Evolutionary conservation across 2,329 filamentous ascomycete genomes (phyloP), one percentile per base, ranked within the genome.

Genomic region (Pseudogymnoascus sp.): DNA sequence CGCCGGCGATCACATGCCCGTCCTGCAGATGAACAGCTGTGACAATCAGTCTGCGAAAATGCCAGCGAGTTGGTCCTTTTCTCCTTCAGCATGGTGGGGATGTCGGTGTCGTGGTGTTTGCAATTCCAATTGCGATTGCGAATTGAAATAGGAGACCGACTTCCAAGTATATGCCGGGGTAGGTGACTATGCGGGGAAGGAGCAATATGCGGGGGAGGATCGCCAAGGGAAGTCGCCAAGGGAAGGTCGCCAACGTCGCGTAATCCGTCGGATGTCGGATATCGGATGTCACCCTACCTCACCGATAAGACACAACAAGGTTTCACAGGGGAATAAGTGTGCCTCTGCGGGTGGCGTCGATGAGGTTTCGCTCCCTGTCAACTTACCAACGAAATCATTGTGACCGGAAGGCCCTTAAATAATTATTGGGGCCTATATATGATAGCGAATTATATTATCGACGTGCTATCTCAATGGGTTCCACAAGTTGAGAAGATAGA

Each of bases 51-150:
- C 45, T 65, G 66, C 26, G 67, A 65, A 60, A 68, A 69, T 6
- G 66, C 68, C 16, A 70, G 61, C 8, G 69, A 68, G 58, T 71
- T 66, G 26, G 61, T 59, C 23, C 43, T 62, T 16, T 49, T 61
- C 75, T 86, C 1, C 6, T 55, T 55, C 49, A 55, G 16, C 49
- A 55, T 55, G n/a, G 49, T 21, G 29, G 29, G 21, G 49, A 2
- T 33, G 2, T 55, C 29, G 29, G 8, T 19, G 29, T 55, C 16
- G 49, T 55, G 26, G 10, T 31, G n/a, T 31, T 33, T 45, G 21
- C 41, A 5, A 26, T 55, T 19, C n/a, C 29, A 4, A 35, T 35
- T 12, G n/a, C 16, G 16, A 55, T 21, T 21, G 26, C 6, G 26
- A 29, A 29, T 55, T 10, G 29, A 41, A 10, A 55, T 55, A 55